Evolutionary conservation across 768 basidiomycete genomes (phyloP), one percentile per base, ranked within the genome.

Genomic region (Suillus occidentalis): DNA sequence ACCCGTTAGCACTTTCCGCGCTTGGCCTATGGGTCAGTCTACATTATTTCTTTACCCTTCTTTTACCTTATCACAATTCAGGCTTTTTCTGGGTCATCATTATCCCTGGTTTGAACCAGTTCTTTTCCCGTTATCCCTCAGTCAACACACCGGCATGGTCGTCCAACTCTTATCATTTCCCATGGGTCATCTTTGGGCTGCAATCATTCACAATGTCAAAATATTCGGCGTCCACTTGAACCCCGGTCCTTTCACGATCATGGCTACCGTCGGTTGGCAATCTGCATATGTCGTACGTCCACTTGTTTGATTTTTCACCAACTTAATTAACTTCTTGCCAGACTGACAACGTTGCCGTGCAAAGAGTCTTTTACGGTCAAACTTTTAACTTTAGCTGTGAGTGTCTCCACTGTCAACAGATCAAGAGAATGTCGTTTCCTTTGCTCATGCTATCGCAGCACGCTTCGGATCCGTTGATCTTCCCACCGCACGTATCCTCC

Each of bases 31-130:
- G 60, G 80, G 80, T 57, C 37, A 79, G 49, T 49, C 69, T 36
- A 62, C 36, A 60, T 61, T 62, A 18, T 34, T 70, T 16, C n/a
- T 1, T 14, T 22, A 12, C 8, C 0, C 9, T 3, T 12, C 16
- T 18, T 25, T 6, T 58, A 16, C 16, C 57, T 58, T 2, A 40
- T 16, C 1, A 18, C 2, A 18, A 40, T 1, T 16, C n/a, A 65
- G 85, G 86, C 60, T 67, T 84, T 6, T 63, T 78, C 10, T 86
- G 83, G 82, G 81, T 85, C 1, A 79, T 86, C 64, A 59, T 90
- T 45, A 79, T 89, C 45, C 85, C 88, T 1, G 87, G 88, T 50
- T 80, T 89, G 78, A 89, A 89, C 72, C 88, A 89, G 70, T 89
- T 88, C 76, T 87, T 83, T 73, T 83, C 88, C 69, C 83, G 87